Percentiles rank a stretch among this genome's conserved stretches.
Conservation (phyloP, 371 early-diverging fungal genomes). For the Dentiscutata heterogama region DNA sequence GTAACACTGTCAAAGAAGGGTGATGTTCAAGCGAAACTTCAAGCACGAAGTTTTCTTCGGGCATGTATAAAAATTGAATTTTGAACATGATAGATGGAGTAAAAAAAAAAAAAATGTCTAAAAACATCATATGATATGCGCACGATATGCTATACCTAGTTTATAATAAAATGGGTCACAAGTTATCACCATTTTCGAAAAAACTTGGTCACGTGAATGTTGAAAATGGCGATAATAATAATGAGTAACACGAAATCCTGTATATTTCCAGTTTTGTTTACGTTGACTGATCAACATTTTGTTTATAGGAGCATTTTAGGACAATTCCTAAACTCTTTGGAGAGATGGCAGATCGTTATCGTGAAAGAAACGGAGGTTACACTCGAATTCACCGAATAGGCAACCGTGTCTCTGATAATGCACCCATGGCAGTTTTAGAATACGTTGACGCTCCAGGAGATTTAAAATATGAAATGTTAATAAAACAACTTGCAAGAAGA, state of each 20-base stretch:
- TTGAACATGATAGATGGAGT: no score
- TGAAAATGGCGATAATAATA: no score
- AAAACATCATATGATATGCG: no score
- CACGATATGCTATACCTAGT: no score
- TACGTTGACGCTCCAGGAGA: slow-evolving; percentile 75
- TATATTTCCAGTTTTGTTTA: no score
- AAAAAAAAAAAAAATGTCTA: no score
- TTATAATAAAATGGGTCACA: no score
- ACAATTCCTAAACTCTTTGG: slow-evolving; percentile 89
- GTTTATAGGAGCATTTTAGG: slow-evolving; percentile 65
- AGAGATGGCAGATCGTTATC: slow-evolving; percentile 87
- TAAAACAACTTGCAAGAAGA: slow-evolving; percentile 60
- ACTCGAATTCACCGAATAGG: slow-evolving; percentile 90
- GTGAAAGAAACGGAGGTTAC: slow-evolving; percentile 87
- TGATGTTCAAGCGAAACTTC: slow-evolving; percentile 67
- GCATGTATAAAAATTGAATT: slow-evolving; percentile 53
- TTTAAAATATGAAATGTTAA: slow-evolving; percentile 62
- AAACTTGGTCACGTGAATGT: no score
- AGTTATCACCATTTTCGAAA: no score
- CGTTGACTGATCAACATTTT: no score
- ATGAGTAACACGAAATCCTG: no score
- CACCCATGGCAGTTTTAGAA: slow-evolving; percentile 94
- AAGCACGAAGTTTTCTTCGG: slow-evolving; percentile 70
- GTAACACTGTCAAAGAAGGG: slow-evolving; percentile 83
- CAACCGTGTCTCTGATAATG: slow-evolving; percentile 85